A percentile compares a stretch with the other conserved stretches of the same genome.
Conservation (phyloP, 179 eudicot species). For the Spergularia azorica region DNA sequence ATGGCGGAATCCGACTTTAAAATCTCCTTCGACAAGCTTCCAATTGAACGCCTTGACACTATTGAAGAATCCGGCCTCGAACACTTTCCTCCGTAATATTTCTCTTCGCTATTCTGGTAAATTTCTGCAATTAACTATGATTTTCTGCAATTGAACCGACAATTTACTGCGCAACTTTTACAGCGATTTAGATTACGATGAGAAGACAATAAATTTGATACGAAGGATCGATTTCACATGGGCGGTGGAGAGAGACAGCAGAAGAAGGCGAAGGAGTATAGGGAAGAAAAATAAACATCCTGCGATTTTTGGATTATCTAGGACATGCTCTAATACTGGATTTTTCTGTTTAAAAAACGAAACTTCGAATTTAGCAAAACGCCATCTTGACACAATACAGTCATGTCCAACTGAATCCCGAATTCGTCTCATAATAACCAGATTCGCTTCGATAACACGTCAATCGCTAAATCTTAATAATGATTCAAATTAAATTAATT, state of each 20-base stretch:
- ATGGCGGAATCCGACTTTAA: constrained; percentile 36
- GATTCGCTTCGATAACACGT: no score
- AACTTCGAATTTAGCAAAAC: no score
- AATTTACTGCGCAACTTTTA: not conserved
- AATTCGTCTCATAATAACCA: no score
- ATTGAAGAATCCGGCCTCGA: constrained; percentile 85
- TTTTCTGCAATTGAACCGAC: not conserved
- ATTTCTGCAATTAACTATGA: not conserved
- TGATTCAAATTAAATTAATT: no score
- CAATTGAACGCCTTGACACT: constrained; percentile 67
- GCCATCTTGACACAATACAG: no score
- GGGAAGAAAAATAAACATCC: no score
- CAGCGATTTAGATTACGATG: constrained; percentile 80
- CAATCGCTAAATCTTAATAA: no score
- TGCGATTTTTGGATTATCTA: no score
- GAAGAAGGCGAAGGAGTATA: constrained; percentile 77
- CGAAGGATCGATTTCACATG: constrained; percentile 84
- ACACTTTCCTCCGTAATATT: constrained; percentile 65
- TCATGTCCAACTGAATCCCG: no score
- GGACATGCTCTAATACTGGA: no score
- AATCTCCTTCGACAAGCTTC: constrained; percentile 86
- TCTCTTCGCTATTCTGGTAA: not conserved
- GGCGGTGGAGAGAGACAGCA: constrained; percentile 93
- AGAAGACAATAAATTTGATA: constrained; percentile 70
- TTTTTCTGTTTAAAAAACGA: no score